Base-by-base conservation (phyloP, 495 filamentous ascomycete genomes). In the Elaphomyces granulatus region DNA sequence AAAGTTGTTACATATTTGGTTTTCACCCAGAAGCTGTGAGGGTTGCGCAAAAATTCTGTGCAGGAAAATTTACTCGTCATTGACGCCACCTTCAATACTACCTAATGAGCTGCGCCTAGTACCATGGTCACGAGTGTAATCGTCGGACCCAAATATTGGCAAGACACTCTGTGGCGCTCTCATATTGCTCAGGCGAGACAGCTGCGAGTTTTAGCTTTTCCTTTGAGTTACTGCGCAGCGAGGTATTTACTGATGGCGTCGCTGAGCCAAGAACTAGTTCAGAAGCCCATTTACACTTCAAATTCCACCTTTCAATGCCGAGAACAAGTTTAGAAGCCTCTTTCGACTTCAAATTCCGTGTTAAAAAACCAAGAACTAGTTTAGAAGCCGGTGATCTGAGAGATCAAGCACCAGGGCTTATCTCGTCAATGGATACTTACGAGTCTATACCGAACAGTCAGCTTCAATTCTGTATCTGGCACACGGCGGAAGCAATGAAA, bases 61-160 rank as follows among this genome's bases (percentile, higher is more conserved):
- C 36, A 18, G 36, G 20, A 14, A 14, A 21, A 19, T 14, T n/a
- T 38, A 10, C 15, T 38, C 20, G 8, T 19, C 4, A 21, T 38
- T 14, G 20, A 38, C 14, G 36, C 4, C 20, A 38, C 36, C 15
- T 38, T 38, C 36, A 38, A 38, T 23, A 21, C 20, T n/a, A n/a
- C n/a, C n/a, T 14, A 38, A 38, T 23, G 20, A 38, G 20, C 15
- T 19, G 8, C 15, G 20, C 15, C 15, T 38, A 18, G 7, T 17
- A 7, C 15, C 20, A n/a, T n/a, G 8, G 4, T 38, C 20, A 23
- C 20, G 8, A 23, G 15, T 38, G 36, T 38, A 14, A 14, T 7
- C 8, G 20, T 38, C 15, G n/a, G n/a, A n/a, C n/a, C 4, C 36
- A 23, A 38, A 28, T 23, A 19, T 17, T 14, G 36, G 36, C n/a